Evolutionary conservation across 2,329 filamentous ascomycete genomes (phyloP).

Genomic region (Aspergillus terreus): DNA sequence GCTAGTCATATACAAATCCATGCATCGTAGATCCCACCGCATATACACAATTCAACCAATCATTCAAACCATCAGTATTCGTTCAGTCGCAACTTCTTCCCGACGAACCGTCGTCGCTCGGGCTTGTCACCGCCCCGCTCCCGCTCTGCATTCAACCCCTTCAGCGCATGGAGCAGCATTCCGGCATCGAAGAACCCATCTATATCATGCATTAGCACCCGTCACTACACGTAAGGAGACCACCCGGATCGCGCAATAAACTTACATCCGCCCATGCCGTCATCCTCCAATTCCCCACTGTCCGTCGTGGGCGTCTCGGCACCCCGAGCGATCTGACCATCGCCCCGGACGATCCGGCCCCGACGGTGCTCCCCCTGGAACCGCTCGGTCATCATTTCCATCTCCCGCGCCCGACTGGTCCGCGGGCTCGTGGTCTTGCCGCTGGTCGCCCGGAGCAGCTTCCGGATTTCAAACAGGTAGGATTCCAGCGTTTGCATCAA

Average conservation of each 20-base stretch:
- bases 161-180: constrained; percentile 85
- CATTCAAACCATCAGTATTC: constrained; percentile 34
- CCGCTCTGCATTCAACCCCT: constrained; percentile 48
- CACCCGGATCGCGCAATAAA: constrained; percentile 27
- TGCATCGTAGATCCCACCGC: too few relatives aligned
- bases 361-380: constrained; percentile 54
- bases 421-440: constrained; percentile 51
- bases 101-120: constrained; percentile 39
- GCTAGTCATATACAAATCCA: too few relatives aligned
- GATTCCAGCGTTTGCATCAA: constrained; percentile 86
- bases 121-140: constrained; percentile 35
- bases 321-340: constrained; percentile 43
- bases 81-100: constrained; percentile 47
- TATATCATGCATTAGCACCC: constrained; percentile 37
- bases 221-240: constrained; percentile 1
- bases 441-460: constrained; percentile 70
- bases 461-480: constrained; percentile 86
- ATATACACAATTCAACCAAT: too few relatives aligned
- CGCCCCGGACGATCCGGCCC: constrained; percentile 66
- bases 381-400: constrained; percentile 46
- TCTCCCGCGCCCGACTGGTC: constrained; percentile 59
- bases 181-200: constrained; percentile 98
- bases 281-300: constrained; percentile 71
- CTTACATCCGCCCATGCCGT: constrained; percentile 91
- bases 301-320: constrained; percentile 64